Evolutionary conservation across 495 filamentous ascomycete genomes (phyloP), one percentile per base, ranked within the genome.

Genomic region (Neohortaea acidophila): DNA sequence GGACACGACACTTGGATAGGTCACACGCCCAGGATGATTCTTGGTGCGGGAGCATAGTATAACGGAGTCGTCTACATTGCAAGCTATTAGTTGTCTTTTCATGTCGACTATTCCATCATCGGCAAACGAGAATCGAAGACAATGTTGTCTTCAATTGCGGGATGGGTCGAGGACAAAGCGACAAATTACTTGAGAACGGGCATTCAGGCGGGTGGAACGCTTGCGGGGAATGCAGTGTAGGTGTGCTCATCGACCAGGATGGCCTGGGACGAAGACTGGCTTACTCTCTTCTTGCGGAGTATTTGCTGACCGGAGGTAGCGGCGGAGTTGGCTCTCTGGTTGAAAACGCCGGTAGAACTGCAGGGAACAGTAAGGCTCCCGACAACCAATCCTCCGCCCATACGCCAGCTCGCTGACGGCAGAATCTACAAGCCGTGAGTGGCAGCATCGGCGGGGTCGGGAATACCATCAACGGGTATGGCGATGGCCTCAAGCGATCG

Each of bases 211-310:
- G 46, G 41, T 13, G 46, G 46, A 3, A 49, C 29, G 4, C 2
- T 49, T 5, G 46, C 46, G 1, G 46, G 46, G 11, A 49, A 44
- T 33, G 29, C 42, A 2, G 46, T 49, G n/a, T n/a, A n/a, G n/a
- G n/a, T n/a, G n/a, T n/a, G n/a, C n/a, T n/a, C n/a, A n/a, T n/a
- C n/a, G n/a, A n/a, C n/a, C n/a, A n/a, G n/a, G n/a, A n/a, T n/a
- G n/a, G n/a, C n/a, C n/a, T n/a, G n/a, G n/a, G n/a, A n/a, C n/a
- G n/a, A n/a, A n/a, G n/a, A n/a, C n/a, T n/a, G n/a, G n/a, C n/a
- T n/a, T n/a, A n/a, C n/a, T n/a, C n/a, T n/a, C n/a, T n/a, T n/a
- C n/a, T n/a, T n/a, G n/a, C n/a, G n/a, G n/a, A n/a, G n/a, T n/a
- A n/a, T n/a, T n/a, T n/a, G n/a, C n/a, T n/a, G n/a, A n/a, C n/a